phyloP scores from a whole-genome alignment of 192 early-diverging fungal genomes.

The Dissophora ornata region DNA sequence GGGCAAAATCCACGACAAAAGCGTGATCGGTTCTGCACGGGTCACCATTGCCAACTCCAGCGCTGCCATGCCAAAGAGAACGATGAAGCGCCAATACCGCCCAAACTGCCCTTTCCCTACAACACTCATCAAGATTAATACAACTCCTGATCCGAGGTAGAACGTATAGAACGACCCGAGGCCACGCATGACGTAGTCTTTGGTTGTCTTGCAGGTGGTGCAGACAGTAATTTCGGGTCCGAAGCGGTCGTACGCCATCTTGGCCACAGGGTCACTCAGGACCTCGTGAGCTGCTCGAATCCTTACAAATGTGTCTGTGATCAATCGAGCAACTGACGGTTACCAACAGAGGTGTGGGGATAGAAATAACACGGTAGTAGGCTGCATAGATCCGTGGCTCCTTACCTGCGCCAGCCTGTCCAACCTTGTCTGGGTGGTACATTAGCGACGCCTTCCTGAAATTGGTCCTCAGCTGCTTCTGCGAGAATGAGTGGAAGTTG shows the following conservation, averaged over 20 bases:
- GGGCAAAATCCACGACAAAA: constrained; percentile 42
- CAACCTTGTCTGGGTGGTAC: constrained; percentile 55
- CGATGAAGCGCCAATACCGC: constrained; percentile 59
- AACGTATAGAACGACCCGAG: constrained; percentile 37
- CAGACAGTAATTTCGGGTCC: constrained; percentile 46
- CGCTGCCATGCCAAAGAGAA: constrained; percentile 57
- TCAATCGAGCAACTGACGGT: no score
- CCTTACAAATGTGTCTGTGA: constrained; percentile 40
- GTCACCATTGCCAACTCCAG: constrained; percentile 58
- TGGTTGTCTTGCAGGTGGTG: constrained; percentile 40
- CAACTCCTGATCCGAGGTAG: constrained; percentile 53
- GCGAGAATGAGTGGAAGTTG: constrained; percentile 39
- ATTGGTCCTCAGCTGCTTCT: constrained; percentile 51
- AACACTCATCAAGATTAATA: constrained; percentile 56
- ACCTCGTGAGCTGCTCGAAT: constrained; percentile 54
- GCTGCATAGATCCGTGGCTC: neutral
- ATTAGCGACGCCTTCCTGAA: constrained; percentile 53
- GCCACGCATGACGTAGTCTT: constrained; percentile 36
- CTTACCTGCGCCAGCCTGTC: constrained; percentile 36
- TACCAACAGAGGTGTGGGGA: no score
- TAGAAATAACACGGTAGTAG: neutral
- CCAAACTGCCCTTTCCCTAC: constrained; percentile 63
- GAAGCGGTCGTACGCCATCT: constrained; percentile 56
- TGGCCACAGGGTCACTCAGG: constrained; percentile 45
- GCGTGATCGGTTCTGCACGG: constrained; percentile 16